Conservation (phyloP, 202 grass and related monocot species). For the Digitaria exilis region DNA sequence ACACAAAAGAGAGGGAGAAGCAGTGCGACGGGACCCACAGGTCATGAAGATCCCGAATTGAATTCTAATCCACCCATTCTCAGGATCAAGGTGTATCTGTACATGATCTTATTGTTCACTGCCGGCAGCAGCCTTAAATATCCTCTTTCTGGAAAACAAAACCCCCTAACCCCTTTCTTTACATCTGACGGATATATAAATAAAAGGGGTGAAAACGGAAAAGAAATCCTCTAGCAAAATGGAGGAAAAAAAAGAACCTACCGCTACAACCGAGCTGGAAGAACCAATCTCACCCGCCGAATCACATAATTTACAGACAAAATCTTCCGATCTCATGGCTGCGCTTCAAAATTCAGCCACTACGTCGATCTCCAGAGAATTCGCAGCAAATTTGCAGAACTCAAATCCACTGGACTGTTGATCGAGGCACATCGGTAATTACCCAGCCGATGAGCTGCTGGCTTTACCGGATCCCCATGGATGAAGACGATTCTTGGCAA, state of each 20-base stretch:
- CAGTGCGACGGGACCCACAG: constrained; percentile 27
- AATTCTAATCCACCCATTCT: constrained; percentile 65
- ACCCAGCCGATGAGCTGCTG: neutral
- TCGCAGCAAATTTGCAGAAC: constrained; percentile 18
- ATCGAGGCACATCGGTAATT: neutral
- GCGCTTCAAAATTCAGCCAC: constrained; percentile 86
- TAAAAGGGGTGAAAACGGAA: constrained; percentile 7
- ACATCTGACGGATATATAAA: constrained; percentile 49
- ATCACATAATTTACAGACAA: constrained; percentile 61
- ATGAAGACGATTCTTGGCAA: constrained; percentile 20
- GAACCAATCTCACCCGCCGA: constrained; percentile 56
- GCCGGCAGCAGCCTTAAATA: constrained; percentile 63
- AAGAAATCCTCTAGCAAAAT: constrained; percentile 41
- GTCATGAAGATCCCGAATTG: constrained; percentile 52
- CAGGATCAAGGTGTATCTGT: constrained; percentile 78
- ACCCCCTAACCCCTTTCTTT: constrained; percentile 49
- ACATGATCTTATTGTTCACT: constrained; percentile 75
- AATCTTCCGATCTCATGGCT: constrained; percentile 41
- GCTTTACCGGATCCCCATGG: constrained; percentile 17
- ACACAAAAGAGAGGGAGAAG: constrained; percentile 43
- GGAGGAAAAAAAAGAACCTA: neutral
- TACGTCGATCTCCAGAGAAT: constrained; percentile 10
- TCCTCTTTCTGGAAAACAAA: constrained; percentile 67
- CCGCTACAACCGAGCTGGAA: constrained; percentile 26
- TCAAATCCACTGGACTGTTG: neutral